Percentiles rank a stretch among this genome's conserved stretches.
Evolutionary conservation across 1,284 basidiomycete species (phyloP).

Genomic region (Trichosporon asahii): DNA sequence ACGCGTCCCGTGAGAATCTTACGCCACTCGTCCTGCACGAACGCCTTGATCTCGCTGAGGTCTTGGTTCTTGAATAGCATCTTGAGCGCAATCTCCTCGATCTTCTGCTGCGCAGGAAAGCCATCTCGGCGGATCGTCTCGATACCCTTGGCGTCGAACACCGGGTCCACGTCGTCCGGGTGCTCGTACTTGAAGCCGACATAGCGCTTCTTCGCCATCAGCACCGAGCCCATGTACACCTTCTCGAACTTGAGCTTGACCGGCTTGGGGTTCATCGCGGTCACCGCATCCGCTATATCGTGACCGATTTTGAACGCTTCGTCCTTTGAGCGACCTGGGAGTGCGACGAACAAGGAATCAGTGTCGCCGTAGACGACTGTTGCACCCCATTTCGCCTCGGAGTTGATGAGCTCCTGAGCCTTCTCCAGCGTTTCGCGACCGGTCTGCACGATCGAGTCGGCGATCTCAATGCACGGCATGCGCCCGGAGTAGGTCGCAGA

Average conservation of each 20-base stretch:
- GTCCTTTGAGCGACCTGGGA: conserved; percentile 83
- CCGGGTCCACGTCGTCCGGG: conserved; percentile 70
- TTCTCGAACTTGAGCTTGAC: conserved; percentile 98
- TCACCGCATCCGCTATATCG: conserved; percentile 85
- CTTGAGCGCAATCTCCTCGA: conserved; percentile 84
- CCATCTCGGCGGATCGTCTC: conserved; percentile 93
- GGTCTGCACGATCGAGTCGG: conserved; percentile 94
- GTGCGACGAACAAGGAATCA: conserved; percentile 87
- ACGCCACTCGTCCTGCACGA: conserved; percentile 79
- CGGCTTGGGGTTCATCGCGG: conserved; percentile 79
- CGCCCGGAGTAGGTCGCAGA: conserved; percentile 88
- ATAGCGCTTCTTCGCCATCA: conserved; percentile 95
- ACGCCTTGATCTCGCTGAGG: conserved; percentile 81
- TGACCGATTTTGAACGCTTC: conserved; percentile 90
- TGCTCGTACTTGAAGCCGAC: conserved; percentile 93
- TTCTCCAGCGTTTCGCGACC: conserved; percentile 94
- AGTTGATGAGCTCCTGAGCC: conserved; percentile 79
- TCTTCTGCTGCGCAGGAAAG: conserved; percentile 79
- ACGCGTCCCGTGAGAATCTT: conserved; percentile 77
- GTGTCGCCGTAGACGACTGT: conserved; percentile 98
- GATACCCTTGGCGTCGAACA: conserved; percentile 95
- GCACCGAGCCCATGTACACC: conserved; percentile 88
- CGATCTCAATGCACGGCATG: conserved; percentile 98
- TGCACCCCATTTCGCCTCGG: conserved; percentile 78
- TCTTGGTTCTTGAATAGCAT: conserved; percentile 85